phyloP scores from a whole-genome alignment of 768 basidiomycete species.

The Hypsizygus marmoreus region DNA sequence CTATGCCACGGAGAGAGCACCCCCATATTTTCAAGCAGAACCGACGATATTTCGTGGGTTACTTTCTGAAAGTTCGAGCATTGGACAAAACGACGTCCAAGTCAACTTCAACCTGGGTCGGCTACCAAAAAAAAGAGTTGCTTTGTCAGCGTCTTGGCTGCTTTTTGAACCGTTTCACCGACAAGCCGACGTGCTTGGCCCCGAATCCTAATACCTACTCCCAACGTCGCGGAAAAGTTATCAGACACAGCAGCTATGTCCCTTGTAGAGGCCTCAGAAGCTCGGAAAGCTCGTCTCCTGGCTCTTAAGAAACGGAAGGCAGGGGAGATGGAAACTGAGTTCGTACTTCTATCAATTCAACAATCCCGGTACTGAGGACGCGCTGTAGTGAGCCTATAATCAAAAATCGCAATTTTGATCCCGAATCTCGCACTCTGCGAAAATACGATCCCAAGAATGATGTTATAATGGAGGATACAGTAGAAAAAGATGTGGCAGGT shows the following conservation, averaged over 20 bases:
- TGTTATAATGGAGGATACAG: conserved; percentile 71
- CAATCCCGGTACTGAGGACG: background rate
- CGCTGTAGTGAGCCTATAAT: conserved; percentile 48
- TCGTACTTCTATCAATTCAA: conserved; percentile 12
- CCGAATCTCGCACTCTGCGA: conserved; percentile 76
- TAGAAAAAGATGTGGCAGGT: conserved; percentile 84
- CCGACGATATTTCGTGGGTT: no score
- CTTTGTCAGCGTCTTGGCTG: no score
- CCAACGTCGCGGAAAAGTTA: no score
- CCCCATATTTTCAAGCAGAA: conserved; percentile 6
- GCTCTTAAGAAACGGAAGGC: conserved; percentile 76
- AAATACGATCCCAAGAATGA: conserved; percentile 61
- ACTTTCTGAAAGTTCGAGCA: no score
- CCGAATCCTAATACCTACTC: no score
- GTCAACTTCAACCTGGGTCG: no score
- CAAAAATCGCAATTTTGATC: conserved; percentile 86
- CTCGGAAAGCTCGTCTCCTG: conserved; percentile 77
- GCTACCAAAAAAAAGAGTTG: no score
- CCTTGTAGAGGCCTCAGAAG: conserved; percentile 76
- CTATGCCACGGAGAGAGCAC: conserved; percentile 35
- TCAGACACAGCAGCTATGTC: conserved; percentile 49
- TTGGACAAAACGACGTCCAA: no score
- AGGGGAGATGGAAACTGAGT: conserved; percentile 50
- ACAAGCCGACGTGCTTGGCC: no score
- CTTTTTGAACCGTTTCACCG: no score